phyloP scores from a whole-genome alignment of 1,284 basidiomycete genomes.

The Apiotrichum gracile region DNA sequence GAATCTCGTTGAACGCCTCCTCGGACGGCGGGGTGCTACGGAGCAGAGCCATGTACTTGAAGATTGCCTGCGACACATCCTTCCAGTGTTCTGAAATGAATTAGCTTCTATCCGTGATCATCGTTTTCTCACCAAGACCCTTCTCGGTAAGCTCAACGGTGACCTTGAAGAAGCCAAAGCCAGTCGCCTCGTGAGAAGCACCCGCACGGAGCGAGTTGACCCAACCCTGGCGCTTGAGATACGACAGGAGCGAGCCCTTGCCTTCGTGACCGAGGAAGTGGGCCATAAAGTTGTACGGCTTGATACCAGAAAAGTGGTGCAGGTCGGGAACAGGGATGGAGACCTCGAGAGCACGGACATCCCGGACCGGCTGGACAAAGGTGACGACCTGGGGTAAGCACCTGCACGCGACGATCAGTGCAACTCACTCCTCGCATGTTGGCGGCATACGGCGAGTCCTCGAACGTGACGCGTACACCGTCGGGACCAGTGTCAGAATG shows the following conservation, averaged over 20 bases:
- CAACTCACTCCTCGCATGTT: conserved; percentile 67
- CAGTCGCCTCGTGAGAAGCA: conserved; percentile 60
- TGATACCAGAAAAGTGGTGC: conserved; percentile 67
- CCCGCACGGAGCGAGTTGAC: conserved; percentile 72
- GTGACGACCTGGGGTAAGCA: conserved; percentile 61
- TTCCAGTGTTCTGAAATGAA: conserved; percentile 67
- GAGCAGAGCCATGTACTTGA: conserved; percentile 84
- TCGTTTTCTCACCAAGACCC: conserved; percentile 65
- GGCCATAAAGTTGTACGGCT: conserved; percentile 73
- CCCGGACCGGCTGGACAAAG: conserved; percentile 84
- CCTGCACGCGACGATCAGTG: neutral
- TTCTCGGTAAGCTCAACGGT: conserved; percentile 75
- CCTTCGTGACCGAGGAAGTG: conserved; percentile 97
- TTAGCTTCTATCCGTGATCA: neutral
- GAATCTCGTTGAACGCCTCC: conserved; percentile 74
- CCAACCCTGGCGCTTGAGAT: conserved; percentile 90
- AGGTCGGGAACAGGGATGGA: conserved; percentile 85
- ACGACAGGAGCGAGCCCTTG: conserved; percentile 83
- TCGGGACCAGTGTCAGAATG: conserved; percentile 28
- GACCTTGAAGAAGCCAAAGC: conserved; percentile 84
- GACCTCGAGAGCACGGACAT: conserved; percentile 79
- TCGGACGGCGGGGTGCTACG: conserved; percentile 60
- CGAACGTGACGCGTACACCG: conserved; percentile 53
- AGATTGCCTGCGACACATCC: conserved; percentile 64
- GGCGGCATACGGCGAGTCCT: conserved; percentile 68